These are phyloP conservation scores for Paxillus ammoniavirescens DNA, from an alignment of 768 basidiomycete species.

Conservation along the genomic window DNA sequence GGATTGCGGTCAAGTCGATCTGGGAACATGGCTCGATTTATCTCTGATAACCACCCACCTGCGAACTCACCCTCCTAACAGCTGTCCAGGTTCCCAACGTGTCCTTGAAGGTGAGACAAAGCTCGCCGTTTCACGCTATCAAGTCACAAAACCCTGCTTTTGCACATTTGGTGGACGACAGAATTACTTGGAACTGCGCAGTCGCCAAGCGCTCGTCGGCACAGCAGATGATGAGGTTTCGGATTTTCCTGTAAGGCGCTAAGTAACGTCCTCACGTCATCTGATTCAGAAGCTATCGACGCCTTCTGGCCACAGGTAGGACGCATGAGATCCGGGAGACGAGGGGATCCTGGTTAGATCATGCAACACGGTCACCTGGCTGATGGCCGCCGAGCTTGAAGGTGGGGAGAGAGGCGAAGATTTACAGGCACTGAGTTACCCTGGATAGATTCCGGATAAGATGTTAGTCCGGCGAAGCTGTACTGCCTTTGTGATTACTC, in stretches of 20 bases:
- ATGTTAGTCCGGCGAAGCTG: not conserved
- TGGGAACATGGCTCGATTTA: too few species aligned
- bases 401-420: not conserved
- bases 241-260: not conserved
- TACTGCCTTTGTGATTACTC: constrained; percentile 17
- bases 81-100: too few species aligned
- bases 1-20: too few species aligned
- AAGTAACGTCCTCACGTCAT: not conserved
- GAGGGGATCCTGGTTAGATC: not conserved
- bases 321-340: not conserved
- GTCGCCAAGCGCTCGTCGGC: too few species aligned
- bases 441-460: too few species aligned
- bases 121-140: too few species aligned
- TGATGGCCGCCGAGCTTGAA: not conserved
- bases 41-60: too few species aligned
- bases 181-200: too few species aligned
- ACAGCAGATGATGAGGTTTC: not conserved
- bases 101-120: too few species aligned
- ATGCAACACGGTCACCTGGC: not conserved
- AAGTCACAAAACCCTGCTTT: too few species aligned
- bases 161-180: too few species aligned
- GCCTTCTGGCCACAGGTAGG: not conserved
- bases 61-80: too few species aligned
- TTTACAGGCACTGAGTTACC: constrained; percentile 12
- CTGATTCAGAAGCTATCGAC: not conserved